These are phyloP conservation scores for Westerdykella sp. DNA, from an alignment of 2,329 filamentous ascomycete species.

Conservation along the genomic window DNA sequence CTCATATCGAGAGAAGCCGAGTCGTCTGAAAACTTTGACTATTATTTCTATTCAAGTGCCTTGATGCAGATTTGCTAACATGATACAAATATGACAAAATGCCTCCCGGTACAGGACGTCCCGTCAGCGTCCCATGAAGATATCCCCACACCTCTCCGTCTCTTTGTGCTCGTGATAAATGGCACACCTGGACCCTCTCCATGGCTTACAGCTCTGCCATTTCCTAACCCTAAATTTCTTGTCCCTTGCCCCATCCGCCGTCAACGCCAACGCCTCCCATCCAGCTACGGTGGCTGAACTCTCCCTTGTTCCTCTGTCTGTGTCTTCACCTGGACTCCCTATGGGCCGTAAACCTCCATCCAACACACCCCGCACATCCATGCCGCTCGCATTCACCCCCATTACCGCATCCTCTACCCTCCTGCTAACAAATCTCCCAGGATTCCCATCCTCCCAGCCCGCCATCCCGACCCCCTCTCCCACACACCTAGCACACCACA, in stretches of 20 bases:
- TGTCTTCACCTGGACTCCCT: constrained; percentile 26
- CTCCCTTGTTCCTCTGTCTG: constrained; percentile 27
- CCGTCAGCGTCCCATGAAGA: constrained; percentile 18
- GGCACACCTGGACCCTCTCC: constrained; percentile 30
- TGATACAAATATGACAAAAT: too few species aligned
- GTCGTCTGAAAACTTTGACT: too few species aligned
- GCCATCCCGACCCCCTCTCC: constrained; percentile 26
- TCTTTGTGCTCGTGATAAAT: constrained; percentile 37
- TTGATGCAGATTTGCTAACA: too few species aligned
- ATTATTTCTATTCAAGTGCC: too few species aligned
- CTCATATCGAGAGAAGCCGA: too few species aligned
- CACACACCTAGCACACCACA: constrained; percentile 39
- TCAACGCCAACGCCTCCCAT: constrained; percentile 11
- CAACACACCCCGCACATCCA: constrained; percentile 21
- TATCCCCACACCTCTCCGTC: constrained; percentile 30
- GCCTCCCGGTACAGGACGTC: too few species aligned
- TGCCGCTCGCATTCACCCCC: constrained; percentile 13
- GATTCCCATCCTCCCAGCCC: constrained; percentile 25
- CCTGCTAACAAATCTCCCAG: constrained; percentile 9
- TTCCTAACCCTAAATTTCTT: constrained; percentile 23
- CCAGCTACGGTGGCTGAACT: too few species aligned
- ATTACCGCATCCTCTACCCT: constrained; percentile 17
- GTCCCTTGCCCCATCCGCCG: constrained; percentile 14
- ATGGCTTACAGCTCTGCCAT: constrained; percentile 35
- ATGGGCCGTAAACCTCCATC: constrained; percentile 2